Conservation (phyloP, 768 basidiomycete genomes). For the Termitomyces sp. region DNA sequence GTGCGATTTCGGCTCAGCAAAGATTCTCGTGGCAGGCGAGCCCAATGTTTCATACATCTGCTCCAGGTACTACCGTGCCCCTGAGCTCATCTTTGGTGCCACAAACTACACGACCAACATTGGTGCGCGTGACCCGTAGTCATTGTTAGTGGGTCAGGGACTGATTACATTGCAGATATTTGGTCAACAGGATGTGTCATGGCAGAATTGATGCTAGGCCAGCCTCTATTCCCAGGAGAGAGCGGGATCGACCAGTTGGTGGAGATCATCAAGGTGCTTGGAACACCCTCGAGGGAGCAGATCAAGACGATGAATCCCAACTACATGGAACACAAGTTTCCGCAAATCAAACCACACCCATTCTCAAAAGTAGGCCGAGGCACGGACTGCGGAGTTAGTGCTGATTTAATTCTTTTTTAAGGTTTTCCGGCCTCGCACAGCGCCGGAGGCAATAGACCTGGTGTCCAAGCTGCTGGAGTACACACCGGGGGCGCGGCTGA, state of each 20-base stretch:
- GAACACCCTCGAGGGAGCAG: slow-evolving; percentile 97
- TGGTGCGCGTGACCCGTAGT: slow-evolving; percentile 49
- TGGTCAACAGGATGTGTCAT: slow-evolving; percentile 99
- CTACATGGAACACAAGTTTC: slow-evolving; percentile 99
- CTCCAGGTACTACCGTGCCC: slow-evolving; percentile 98
- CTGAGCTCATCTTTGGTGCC: slow-evolving; percentile 98
- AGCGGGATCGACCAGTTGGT: slow-evolving; percentile 98
- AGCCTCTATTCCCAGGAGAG: slow-evolving; percentile 98
- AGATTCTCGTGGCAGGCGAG: slow-evolving; percentile 96
- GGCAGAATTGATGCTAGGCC: slow-evolving; percentile 99
- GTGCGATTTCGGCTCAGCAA: slow-evolving; percentile 98
- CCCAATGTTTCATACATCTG: slow-evolving; percentile 99
- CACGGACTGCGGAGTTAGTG: background rate
- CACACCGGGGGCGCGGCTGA: slow-evolving; percentile 91
- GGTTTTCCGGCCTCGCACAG: slow-evolving; percentile 98
- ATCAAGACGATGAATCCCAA: slow-evolving; percentile 99
- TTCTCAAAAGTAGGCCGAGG: slow-evolving; percentile 81
- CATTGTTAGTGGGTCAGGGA: background rate
- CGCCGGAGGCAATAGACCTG: slow-evolving; percentile 93
- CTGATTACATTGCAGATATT: slow-evolving; percentile 60
- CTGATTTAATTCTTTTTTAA: slow-evolving; percentile 27
- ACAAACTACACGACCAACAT: slow-evolving; percentile 99
- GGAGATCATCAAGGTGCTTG: slow-evolving; percentile 99
- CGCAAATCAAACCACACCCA: slow-evolving; percentile 99
- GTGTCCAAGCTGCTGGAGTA: slow-evolving; percentile 96